Conservation (phyloP, 2,329 filamentous ascomycete species). For the Botrytis pseudocinerea region DNA sequence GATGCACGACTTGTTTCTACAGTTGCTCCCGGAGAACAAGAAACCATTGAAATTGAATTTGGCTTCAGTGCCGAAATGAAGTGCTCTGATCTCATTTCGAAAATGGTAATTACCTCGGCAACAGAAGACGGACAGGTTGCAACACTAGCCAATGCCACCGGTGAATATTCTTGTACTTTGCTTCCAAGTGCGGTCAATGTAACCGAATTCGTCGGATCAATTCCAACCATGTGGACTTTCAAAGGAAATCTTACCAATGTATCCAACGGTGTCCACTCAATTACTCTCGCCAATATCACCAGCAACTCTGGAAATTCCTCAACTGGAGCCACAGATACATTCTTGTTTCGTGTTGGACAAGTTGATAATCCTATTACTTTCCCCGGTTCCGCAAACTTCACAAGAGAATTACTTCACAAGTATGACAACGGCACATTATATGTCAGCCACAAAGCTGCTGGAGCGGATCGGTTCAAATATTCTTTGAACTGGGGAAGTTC, state of each 20-base stretch:
- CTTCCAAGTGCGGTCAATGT: constrained; percentile 42
- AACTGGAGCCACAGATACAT: constrained; percentile 58
- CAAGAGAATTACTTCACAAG: constrained; percentile 51
- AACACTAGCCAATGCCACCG: constrained; percentile 46
- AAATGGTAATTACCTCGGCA: constrained; percentile 54
- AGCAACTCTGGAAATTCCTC: constrained; percentile 43
- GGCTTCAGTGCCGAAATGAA: constrained; percentile 63
- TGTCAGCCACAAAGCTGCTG: constrained; percentile 59
- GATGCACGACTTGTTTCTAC: constrained; percentile 56
- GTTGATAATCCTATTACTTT: constrained; percentile 61
- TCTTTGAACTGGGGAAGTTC: constrained; percentile 60
- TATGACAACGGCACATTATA: constrained; percentile 47
- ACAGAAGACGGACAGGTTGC: constrained; percentile 49
- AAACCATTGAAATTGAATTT: constrained; percentile 52
- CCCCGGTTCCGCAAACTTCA: constrained; percentile 57
- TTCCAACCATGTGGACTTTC: constrained; percentile 56
- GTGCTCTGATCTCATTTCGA: constrained; percentile 54
- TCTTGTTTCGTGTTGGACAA: constrained; percentile 61
- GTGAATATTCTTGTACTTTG: constrained; percentile 45
- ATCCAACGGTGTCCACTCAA: constrained; percentile 59
- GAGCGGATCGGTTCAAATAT: constrained; percentile 63
- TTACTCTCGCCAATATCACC: constrained; percentile 57
- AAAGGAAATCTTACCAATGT: constrained; percentile 55
- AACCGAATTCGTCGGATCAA: constrained; percentile 50
- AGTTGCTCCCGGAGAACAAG: constrained; percentile 43